A percentile compares a stretch with the other conserved stretches of the same genome.
Conservation (phyloP, 768 basidiomycete species). For the Nidularia sp. region DNA sequence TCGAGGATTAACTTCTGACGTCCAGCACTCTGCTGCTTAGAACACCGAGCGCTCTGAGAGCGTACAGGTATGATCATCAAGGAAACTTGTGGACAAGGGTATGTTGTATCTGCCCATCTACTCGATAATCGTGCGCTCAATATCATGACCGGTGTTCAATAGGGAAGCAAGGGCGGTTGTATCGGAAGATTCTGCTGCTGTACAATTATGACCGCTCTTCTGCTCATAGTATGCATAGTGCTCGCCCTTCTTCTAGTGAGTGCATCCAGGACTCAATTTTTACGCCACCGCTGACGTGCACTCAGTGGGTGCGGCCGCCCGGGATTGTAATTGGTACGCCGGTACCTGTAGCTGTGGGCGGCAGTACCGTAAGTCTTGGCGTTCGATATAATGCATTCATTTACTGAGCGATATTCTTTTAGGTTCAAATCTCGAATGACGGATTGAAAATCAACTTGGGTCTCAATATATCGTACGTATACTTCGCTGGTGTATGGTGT, state of each 20-base stretch:
- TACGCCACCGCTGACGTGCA: not conserved
- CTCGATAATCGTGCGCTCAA: not conserved
- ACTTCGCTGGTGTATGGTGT: not conserved
- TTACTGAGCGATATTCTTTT: too few relatives aligned
- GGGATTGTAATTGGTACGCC: slow-evolving; percentile 55
- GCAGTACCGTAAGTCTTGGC: slow-evolving; percentile 39
- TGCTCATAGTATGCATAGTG: slow-evolving; percentile 63
- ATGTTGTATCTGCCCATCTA: not conserved
- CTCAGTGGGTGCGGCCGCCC: slow-evolving; percentile 77
- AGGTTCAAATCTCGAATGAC: slow-evolving; percentile 26
- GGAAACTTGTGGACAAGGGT: slow-evolving; percentile 72
- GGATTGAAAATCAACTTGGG: slow-evolving; percentile 56
- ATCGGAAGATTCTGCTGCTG: slow-evolving; percentile 74
- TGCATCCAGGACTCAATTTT: not conserved
- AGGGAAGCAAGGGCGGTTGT: slow-evolving; percentile 62
- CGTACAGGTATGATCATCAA: slow-evolving; percentile 53
- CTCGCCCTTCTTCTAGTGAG: slow-evolving; percentile 67
- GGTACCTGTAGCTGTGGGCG: slow-evolving; percentile 27
- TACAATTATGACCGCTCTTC: slow-evolving; percentile 59
- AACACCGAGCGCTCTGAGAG: slow-evolving; percentile 37
- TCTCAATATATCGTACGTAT: slow-evolving; percentile 61
- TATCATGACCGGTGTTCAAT: not conserved
- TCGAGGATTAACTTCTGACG: not conserved
- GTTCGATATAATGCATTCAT: too few relatives aligned
- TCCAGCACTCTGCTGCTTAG: slow-evolving; percentile 11